Conservation (phyloP, 768 basidiomycete genomes). For the Filobasidium floriforme region DNA sequence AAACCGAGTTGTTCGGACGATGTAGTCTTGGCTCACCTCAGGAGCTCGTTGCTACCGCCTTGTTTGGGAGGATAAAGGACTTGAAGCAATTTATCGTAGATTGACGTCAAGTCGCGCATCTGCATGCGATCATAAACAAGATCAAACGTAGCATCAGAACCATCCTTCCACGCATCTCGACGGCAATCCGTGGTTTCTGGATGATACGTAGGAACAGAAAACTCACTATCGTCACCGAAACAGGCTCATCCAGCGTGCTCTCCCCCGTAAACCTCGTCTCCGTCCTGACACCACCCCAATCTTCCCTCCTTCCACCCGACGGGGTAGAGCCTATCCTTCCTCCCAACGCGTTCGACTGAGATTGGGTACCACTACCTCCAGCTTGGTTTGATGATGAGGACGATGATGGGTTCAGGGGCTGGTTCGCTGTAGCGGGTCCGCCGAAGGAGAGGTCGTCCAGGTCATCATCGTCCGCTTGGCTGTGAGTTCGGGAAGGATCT, state of each 20-base stretch:
- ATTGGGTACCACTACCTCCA: neutral
- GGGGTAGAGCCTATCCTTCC: slow-evolving; percentile 35
- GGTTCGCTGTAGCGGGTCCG: slow-evolving; percentile 21
- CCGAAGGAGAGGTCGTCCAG: slow-evolving; percentile 42
- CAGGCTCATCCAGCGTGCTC: slow-evolving; percentile 87
- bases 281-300: slow-evolving; percentile 67
- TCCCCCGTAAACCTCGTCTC: slow-evolving; percentile 73
- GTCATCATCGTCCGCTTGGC: slow-evolving; percentile 45
- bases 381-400: slow-evolving; percentile 1
- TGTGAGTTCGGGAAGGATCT: slow-evolving; percentile 7
- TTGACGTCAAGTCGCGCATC: slow-evolving; percentile 81
- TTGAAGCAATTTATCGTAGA: slow-evolving; percentile 86
- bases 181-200: neutral
- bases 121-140: slow-evolving; percentile 40
- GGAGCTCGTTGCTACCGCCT: slow-evolving; percentile 66
- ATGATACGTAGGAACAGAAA: slow-evolving; percentile 16
- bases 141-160: too few relatives aligned
- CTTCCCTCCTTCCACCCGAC: slow-evolving; percentile 25
- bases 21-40: slow-evolving; percentile 52
- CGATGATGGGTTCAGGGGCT: neutral
- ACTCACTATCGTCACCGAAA: slow-evolving; percentile 77
- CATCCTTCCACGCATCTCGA: neutral
- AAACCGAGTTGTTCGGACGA: too few relatives aligned
- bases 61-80: slow-evolving; percentile 77
- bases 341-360: slow-evolving; percentile 24